Base-by-base conservation (phyloP, 2,329 filamentous ascomycete genomes). In the Penicillium sp. region DNA sequence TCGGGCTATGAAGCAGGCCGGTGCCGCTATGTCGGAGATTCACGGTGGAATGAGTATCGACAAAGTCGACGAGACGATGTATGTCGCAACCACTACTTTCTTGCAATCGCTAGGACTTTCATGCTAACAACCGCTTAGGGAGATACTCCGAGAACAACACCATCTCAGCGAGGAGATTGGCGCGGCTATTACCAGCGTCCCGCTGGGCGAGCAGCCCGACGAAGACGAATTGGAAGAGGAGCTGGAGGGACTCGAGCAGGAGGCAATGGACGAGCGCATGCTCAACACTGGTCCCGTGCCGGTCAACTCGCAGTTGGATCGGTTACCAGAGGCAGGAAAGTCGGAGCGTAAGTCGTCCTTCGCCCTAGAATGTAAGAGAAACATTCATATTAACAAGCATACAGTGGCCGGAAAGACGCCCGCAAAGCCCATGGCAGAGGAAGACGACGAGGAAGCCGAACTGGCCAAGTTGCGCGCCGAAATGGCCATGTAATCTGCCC, bases 391-490 rank as follows among this genome's bases (percentile, higher is more conserved):
- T 53, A 56, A 56, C 15, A 18, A 8, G 10, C 43, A 52, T 52
- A 54, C 78, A 75, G 74, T 42, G 23, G 41, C 41, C n/a, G 41
- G 41, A 57, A 78, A 78, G 66, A 64, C 74, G 56, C 70, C 76
- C 73, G 76, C 41, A 26, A 26, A 42, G 41, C 21, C 41, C 21
- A 26, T 62, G 68, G 70, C 56, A 71, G 85, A 88, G 69, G 90
- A 96, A 72, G 92, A 96, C 72, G 93, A 97, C 81, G 94, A 97
- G 70, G 93, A 97, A 74, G 93, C 87, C 66, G 93, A 97, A 77
- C 79, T 97, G 68, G 85, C 88, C 74, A 96, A 94, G 76, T 75
- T 99, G 63, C 91, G 95, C 72, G 92, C 90, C 33, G 93, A 96
- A 75, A 97, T 97, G 93, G 92, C 92, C 60, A 96, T 96, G 87